phyloP scores from a whole-genome alignment of 2,329 filamentous ascomycete species.

The Claviceps paspali region DNA sequence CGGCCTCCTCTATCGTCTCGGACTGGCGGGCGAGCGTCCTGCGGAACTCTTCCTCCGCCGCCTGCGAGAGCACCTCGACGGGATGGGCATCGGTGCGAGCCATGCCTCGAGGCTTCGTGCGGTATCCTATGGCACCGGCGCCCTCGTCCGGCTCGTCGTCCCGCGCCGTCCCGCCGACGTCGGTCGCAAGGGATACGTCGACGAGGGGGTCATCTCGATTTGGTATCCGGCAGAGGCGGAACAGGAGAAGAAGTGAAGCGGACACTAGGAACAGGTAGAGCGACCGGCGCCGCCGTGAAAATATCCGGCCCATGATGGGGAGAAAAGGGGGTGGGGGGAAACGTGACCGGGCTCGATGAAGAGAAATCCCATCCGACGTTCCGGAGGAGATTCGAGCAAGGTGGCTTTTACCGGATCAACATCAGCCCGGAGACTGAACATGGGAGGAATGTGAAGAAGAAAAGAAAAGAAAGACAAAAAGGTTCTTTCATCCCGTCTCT shows the following conservation, averaged over 20 bases:
- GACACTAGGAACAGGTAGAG: background rate
- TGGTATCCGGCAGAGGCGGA: background rate
- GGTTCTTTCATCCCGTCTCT: too few species aligned
- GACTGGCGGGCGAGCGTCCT: conserved; percentile 45
- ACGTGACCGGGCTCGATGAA: too few species aligned
- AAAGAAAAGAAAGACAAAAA: too few species aligned
- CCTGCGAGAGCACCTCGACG: background rate
- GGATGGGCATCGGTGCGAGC: background rate
- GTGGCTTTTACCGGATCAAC: too few species aligned
- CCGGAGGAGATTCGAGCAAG: too few species aligned
- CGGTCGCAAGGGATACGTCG: background rate
- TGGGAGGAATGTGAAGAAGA: too few species aligned
- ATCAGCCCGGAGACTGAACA: too few species aligned
- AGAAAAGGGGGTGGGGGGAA: too few species aligned
- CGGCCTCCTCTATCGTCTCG: conserved; percentile 59
- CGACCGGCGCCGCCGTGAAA: background rate
- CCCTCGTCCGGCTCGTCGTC: background rate
- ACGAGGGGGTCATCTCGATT: background rate
- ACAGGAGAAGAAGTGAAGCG: background rate
- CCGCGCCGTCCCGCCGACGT: background rate
- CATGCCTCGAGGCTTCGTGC: background rate
- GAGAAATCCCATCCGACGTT: too few species aligned
- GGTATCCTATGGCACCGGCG: background rate
- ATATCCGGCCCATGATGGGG: too few species aligned
- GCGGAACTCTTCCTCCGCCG: background rate